A percentile compares a stretch with the other conserved stretches of the same genome.
Evolutionary conservation across 1,284 basidiomycete species (phyloP).

Genomic region (Cutaneotrichosporon mucoides): DNA sequence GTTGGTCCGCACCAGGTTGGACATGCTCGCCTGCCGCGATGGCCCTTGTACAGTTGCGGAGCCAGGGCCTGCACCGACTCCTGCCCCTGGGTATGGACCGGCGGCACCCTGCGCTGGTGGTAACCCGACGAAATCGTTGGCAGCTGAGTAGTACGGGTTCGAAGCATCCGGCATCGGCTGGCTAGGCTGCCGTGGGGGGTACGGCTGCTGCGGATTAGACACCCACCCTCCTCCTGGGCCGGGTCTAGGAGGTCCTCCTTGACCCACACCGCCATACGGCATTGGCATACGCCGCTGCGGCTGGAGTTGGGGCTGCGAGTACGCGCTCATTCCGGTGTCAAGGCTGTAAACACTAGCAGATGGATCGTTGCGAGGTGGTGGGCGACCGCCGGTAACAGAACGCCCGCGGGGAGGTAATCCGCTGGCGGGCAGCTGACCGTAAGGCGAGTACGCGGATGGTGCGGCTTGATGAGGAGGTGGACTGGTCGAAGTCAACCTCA

Average conservation of each 20-base stretch:
- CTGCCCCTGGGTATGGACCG: slow-evolving; percentile 5
- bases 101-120: slow-evolving; percentile 47
- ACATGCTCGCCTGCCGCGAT: slow-evolving; percentile 32
- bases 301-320: slow-evolving; percentile 12
- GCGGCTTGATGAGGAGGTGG: slow-evolving; percentile 3
- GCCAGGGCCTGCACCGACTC: background rate
- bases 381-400: slow-evolving; percentile 20
- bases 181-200: slow-evolving; percentile 29
- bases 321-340: slow-evolving; percentile 45
- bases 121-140: slow-evolving; percentile 70
- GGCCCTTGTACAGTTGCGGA: slow-evolving; percentile 11
- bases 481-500: slow-evolving; percentile 27
- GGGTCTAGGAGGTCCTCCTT: background rate
- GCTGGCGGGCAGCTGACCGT: background rate
- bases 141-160: slow-evolving; percentile 53
- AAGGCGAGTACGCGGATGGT: background rate
- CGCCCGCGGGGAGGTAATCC: slow-evolving; percentile 10
- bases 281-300: background rate
- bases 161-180: slow-evolving; percentile 10
- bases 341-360: slow-evolving; percentile 46
- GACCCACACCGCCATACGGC: background rate
- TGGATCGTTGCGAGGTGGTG: slow-evolving; percentile 21
- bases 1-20: slow-evolving; percentile 41
- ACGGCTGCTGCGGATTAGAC: slow-evolving; percentile 17
- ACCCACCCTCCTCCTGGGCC: background rate